phyloP scores from a whole-genome alignment of 371 early-diverging fungal species.

The Circinella minor region DNA sequence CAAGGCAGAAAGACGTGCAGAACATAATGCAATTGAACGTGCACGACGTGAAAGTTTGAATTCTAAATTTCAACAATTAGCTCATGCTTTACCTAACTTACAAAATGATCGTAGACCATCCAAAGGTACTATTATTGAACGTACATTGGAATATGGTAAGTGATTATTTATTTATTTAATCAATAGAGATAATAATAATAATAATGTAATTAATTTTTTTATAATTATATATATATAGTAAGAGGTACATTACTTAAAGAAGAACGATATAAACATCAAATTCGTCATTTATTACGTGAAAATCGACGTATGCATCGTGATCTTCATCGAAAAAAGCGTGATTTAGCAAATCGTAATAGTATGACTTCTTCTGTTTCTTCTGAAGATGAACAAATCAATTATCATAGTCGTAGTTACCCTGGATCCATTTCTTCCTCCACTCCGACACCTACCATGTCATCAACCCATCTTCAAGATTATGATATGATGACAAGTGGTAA shows the following conservation, averaged over 20 bases:
- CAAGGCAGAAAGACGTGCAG: constrained; percentile 68
- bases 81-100: constrained; percentile 72
- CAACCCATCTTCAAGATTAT: neutral
- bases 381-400: neutral
- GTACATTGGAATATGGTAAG: constrained; percentile 59
- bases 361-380: neutral
- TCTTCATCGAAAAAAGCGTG: constrained; percentile 6
- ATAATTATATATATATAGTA: constrained; percentile 22
- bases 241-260: constrained; percentile 37
- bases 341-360: neutral
- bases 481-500: neutral
- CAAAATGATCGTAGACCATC: constrained; percentile 70
- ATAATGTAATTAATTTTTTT: neutral
- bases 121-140: constrained; percentile 74
- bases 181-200: neutral
- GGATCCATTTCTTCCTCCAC: neutral
- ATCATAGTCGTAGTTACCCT: neutral
- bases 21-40: constrained; percentile 79
- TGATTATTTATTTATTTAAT: neutral
- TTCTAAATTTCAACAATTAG: constrained; percentile 72
- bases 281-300: constrained; percentile 35
- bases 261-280: constrained; percentile 39
- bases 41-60: constrained; percentile 76
- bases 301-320: constrained; percentile 27
- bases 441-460: neutral